Conservation (phyloP, 2,329 filamentous ascomycete genomes). For the Anthostomella pinea region DNA sequence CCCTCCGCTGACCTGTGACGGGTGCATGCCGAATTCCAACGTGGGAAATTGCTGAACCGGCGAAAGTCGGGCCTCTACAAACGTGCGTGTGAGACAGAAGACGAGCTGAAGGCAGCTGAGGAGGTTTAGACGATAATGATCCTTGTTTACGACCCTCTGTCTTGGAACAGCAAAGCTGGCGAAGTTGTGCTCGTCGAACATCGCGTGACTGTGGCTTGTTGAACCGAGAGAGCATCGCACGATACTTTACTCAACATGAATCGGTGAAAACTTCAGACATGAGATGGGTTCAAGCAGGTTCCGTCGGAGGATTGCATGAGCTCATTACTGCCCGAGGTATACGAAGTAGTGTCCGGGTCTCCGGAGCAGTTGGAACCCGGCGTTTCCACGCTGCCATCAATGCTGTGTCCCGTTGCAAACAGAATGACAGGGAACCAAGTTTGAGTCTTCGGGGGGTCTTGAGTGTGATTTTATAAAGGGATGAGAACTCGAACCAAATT, state of each 20-base stretch:
- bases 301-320: conserved; percentile 26
- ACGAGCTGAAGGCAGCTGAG: not conserved
- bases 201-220: conserved; percentile 14
- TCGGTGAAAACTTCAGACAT: conserved; percentile 7
- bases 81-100: too few species aligned
- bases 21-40: too few species aligned
- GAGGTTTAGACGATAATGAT: not conserved
- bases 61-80: too few species aligned
- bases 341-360: conserved; percentile 5
- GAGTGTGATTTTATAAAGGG: conserved; percentile 16
- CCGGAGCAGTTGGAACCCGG: conserved; percentile 4
- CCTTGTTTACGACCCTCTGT: not conserved
- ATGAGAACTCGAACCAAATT: conserved; percentile 2
- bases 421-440: conserved; percentile 1
- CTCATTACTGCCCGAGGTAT: conserved; percentile 15
- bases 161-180: conserved; percentile 8
- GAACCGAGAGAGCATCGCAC: conserved; percentile 4
- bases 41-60: too few species aligned
- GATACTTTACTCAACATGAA: conserved; percentile 16
- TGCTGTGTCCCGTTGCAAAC: conserved; percentile 14
- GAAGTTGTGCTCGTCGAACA: conserved; percentile 9
- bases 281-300: conserved; percentile 14
- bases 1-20: too few species aligned
- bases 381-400: conserved; percentile 10
- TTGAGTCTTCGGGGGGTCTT: not conserved